Conservation (phyloP, 108 stramenopile species). For the Schizochytrium sp. region DNA sequence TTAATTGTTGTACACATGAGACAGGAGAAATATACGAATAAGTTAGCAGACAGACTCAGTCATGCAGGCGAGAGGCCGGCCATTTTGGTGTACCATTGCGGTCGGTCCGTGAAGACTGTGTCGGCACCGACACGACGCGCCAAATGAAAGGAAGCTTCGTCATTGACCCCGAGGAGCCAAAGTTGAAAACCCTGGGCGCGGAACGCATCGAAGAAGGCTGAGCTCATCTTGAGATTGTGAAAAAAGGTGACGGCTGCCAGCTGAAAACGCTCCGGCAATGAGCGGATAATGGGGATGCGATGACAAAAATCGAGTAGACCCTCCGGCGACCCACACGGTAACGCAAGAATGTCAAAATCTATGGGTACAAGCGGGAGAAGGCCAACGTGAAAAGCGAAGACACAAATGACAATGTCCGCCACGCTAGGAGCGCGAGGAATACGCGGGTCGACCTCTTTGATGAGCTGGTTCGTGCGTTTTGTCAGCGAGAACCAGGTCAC, state of each 20-base stretch:
- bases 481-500: neutral
- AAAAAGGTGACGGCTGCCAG: neutral
- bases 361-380: slow-evolving; percentile 23
- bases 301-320: neutral
- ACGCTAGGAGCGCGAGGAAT: neutral
- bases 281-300: neutral
- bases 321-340: slow-evolving; percentile 13
- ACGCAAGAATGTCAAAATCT: slow-evolving; percentile 18
- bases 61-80: neutral
- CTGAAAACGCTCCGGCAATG: neutral
- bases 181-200: slow-evolving; percentile 17
- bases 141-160: neutral
- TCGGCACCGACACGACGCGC: neutral
- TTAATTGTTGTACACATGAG: neutral
- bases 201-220: slow-evolving; percentile 21
- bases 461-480: neutral
- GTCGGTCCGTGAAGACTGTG: neutral
- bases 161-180: slow-evolving; percentile 24
- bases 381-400: slow-evolving; percentile 17
- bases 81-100: neutral
- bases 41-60: neutral
- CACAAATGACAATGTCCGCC: neutral
- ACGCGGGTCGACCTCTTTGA: neutral
- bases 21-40: neutral
- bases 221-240: neutral